A percentile compares a stretch with the other conserved stretches of the same genome.
Conservation (phyloP, 495 filamentous ascomycete species). For the Cryomyces minteri region DNA sequence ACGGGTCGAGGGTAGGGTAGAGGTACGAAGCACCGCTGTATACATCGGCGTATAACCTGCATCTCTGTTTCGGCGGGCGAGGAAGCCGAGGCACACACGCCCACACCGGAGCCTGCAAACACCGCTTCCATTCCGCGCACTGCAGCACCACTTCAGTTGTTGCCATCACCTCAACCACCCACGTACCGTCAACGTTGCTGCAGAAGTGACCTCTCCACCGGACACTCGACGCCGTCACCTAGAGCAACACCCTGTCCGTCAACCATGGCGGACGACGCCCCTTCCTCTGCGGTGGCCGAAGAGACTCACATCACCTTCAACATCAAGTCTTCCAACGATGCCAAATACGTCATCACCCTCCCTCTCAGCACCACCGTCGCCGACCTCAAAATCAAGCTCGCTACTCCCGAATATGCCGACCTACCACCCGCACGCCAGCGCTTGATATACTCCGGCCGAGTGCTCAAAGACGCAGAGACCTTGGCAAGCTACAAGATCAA, state of each 20-base stretch:
- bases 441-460: constrained; percentile 90
- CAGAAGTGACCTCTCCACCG: not conserved
- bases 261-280: constrained; percentile 34
- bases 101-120: too few relatives aligned
- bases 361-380: constrained; percentile 55
- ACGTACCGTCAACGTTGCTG: too few relatives aligned
- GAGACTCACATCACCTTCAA: constrained; percentile 69
- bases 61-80: too few relatives aligned
- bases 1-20: too few relatives aligned
- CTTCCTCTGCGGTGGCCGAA: constrained; percentile 16
- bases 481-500: constrained; percentile 85
- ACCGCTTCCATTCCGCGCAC: too few relatives aligned
- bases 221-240: not conserved
- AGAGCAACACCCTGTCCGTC: not conserved
- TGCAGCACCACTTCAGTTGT: too few relatives aligned
- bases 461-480: constrained; percentile 83
- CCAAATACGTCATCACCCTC: constrained; percentile 65
- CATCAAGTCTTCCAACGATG: constrained; percentile 78
- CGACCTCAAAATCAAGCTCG: constrained; percentile 78
- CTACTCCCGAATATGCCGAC: constrained; percentile 60
- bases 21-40: too few relatives aligned
- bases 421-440: constrained; percentile 74
- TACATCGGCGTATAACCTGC: too few relatives aligned
- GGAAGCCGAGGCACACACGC: too few relatives aligned
- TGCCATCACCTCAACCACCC: too few relatives aligned